A percentile compares a stretch with the other conserved stretches of the same genome.
Conservation (phyloP, 345 rosid genomes). For the Raphanus sativus region DNA sequence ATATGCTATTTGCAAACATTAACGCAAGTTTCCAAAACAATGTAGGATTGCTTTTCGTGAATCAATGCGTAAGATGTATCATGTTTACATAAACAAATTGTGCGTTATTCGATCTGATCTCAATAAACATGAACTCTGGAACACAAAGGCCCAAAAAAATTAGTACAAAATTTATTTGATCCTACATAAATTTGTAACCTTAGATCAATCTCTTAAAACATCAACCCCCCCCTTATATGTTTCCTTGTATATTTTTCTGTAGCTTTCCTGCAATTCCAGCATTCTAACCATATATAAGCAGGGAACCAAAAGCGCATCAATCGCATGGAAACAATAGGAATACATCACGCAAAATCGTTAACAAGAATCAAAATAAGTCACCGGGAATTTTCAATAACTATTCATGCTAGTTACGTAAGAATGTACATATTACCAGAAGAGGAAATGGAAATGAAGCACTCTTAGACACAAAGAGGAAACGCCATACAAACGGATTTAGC, state of each 20-base stretch:
- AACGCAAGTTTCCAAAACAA: background rate
- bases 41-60: background rate
- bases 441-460: slow-evolving; percentile 20
- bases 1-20: background rate
- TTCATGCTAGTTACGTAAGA: background rate
- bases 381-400: background rate
- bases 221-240: background rate
- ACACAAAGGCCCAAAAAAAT: background rate
- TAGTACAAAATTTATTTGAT: background rate
- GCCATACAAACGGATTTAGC: slow-evolving; percentile 28
- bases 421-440: slow-evolving; percentile 18
- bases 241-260: background rate
- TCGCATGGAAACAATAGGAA: background rate
- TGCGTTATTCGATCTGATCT: background rate
- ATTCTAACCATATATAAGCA: background rate
- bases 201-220: background rate
- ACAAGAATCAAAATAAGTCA: background rate
- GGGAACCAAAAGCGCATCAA: background rate
- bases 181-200: background rate
- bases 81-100: background rate
- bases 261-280: background rate
- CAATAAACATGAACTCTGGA: background rate
- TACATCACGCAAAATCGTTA: background rate
- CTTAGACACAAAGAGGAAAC: slow-evolving; percentile 37
- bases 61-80: background rate